Base-by-base conservation (phyloP, 2,329 filamentous ascomycete genomes). In the Colletotrichum caudatum region DNA sequence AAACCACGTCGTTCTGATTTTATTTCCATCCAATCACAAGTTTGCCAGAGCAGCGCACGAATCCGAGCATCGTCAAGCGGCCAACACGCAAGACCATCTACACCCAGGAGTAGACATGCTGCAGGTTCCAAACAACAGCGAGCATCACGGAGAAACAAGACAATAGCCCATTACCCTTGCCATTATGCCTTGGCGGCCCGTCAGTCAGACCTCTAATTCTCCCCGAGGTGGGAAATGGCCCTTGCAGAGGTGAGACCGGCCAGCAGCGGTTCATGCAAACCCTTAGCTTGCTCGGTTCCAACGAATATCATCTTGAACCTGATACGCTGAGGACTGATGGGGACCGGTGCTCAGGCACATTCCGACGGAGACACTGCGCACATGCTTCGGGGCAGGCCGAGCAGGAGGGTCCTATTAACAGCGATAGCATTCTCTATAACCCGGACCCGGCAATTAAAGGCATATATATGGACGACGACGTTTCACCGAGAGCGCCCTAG, bases 151-250 rank as follows among this genome's bases (percentile, higher is more conserved):
- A 33, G 33, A 23, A 41, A 51, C 33, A 18, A 41, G 57, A 62
- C 20, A 48, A 53, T n/a, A 41, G n/a, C 20, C 41, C n/a, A n/a
- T 20, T n/a, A 26, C 33, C 66, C 60, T 29, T 65, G 66, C 46
- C 61, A 53, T 50, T 44, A 41, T 56, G n/a, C 12, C 53, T 64
- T 20, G 29, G 11, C 14, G 7, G 11, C 35, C 16, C 54, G 57
- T 57, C 58, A 46, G 71, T 73, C 59, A 64, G 64, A 67, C 50
- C 51, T 61, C 37, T 67, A 71, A 67, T 57, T 50, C 59, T 59
- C 64, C 46, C 69, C 62, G 57, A 58, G 39, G n/a, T 39, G 35
- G 26, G 18, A 20, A 20, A 8, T 18, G 3, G 60, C 57, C 56
- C 61, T 41, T 61, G 56, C 41, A 29, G 7, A 41, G 44, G 23